These are phyloP conservation scores for Pythium grandisporangium DNA, from an alignment of 352 stramenopile species.

Conservation along the genomic window DNA sequence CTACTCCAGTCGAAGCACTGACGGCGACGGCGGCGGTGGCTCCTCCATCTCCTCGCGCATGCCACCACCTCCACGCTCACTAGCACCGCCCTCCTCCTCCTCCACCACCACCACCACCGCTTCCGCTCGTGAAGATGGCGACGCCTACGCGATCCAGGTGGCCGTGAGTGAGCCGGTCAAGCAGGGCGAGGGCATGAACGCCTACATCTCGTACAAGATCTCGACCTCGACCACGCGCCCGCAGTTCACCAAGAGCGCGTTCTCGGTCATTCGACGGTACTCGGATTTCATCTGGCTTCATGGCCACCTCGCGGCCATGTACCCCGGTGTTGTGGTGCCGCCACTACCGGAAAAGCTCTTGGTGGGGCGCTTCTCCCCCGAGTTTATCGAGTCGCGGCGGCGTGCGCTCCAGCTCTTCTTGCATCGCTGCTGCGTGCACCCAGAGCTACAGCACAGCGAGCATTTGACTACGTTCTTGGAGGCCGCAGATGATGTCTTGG, in stretches of 20 bases:
- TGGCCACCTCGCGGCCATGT: slow-evolving; percentile 78
- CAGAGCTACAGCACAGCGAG: slow-evolving; percentile 77
- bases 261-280: slow-evolving; percentile 89
- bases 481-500: slow-evolving; percentile 59
- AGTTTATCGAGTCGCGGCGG: slow-evolving; percentile 86
- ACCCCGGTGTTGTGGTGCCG: slow-evolving; percentile 88
- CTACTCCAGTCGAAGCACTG: slow-evolving; percentile 62
- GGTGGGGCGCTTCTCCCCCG: slow-evolving; percentile 89
- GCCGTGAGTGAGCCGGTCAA: slow-evolving; percentile 93
- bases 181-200: slow-evolving; percentile 95
- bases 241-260: slow-evolving; percentile 81
- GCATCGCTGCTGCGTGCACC: slow-evolving; percentile 65
- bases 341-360: slow-evolving; percentile 95
- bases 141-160: slow-evolving; percentile 56
- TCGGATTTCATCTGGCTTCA: slow-evolving; percentile 97
- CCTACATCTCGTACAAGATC: slow-evolving; percentile 97
- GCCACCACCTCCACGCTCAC: no score
- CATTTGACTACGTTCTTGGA: slow-evolving; percentile 83
- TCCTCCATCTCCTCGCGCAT: no score
- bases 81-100: not conserved
- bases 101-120: not conserved
- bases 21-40: slow-evolving; percentile 19
- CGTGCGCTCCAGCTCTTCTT: slow-evolving; percentile 77
- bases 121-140: slow-evolving; percentile 1
- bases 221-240: slow-evolving; percentile 59